Base-by-base conservation (phyloP, 257 asterid species). In the Catharanthus roseus region DNA sequence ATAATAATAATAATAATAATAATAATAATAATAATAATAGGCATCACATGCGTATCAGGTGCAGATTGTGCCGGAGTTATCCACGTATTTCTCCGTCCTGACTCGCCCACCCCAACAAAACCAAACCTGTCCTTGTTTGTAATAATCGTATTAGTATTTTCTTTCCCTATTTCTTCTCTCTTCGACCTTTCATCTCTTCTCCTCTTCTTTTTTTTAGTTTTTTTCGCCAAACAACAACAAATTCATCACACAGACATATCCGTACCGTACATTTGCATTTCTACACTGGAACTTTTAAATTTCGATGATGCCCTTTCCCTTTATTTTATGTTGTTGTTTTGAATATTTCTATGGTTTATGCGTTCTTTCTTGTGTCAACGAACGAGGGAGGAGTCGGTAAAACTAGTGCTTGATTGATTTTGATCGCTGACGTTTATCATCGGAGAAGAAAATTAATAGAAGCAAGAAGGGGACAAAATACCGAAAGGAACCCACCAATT, bases 351-450 rank as follows among this genome's bases (percentile, higher is more conserved):
- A 29, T 29, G 10, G 29, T 15, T 58, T 56, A 26, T 57, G 64
- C 10, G 5, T 29, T 6, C 7, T 12, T 5, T n/a, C n/a, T n/a
- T n/a, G 65, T 60, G 24, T 60, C 65, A 23, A 29, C 24, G 4
- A 60, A 60, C 42, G n/a, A 31, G 65, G n/a, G n/a, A n/a, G n/a
- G n/a, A n/a, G n/a, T 60, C 42, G 42, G 13, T 31, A 60, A 60
- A 60, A 24, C n/a, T 36, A 31, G 42, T 31, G 29, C 65, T 60
- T 16, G 65, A 31, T 60, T n/a, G n/a, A n/a, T n/a, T n/a, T n/a
- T n/a, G 38, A 57, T 57, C 23, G 64, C 38, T 57, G 64, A 57
- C 64, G 3, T 4, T 55, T 31, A 2, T 31, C 42, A 60, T 31
- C 42, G 41, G 65, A 9, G 65, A 60, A 60, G 65, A 34, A 29